Base-by-base conservation (phyloP, 1,284 basidiomycete genomes). In the Pseudozyma flocculosa region DNA sequence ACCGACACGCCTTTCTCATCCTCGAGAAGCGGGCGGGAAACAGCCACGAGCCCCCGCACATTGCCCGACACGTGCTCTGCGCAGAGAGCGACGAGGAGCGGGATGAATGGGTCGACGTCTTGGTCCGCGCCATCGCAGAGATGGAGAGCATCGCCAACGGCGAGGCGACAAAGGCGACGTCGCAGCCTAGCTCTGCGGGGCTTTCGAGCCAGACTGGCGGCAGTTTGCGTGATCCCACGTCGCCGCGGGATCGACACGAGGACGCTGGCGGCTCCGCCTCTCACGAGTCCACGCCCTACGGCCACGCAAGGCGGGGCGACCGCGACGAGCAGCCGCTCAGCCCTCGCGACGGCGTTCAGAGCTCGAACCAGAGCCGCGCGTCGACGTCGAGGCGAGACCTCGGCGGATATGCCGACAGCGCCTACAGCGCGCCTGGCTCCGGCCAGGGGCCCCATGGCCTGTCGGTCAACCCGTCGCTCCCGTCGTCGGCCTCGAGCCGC, bases 1-100 rank as follows among this genome's bases (percentile, higher is more conserved):
- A 94, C 69, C 85, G 92, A 23, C 94, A 98, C 74, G 94, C 94
- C 0, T 97, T 98, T 81, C 85, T 98, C 54, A 91, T 98, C 72
- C 90, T 97, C 58, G 92, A 96, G 79, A 84, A 85, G 19, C 87
- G 86, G 74, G 86, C 85, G 49, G 59, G 47, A 4, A 56, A 39
- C 42, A 43, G 53, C 38, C 54, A 56, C 15, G 62, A 65, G 41
- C 50, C 60, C 4, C 75, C 87, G 4, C 84, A 86, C 45, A 85
- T 85, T 61, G 84, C 88, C 45, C 84, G 90, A 21, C 94, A 97
- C 76, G 92, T 98, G 29, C 82, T 98, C 4, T 97, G 94, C 72
- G 94, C 94, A 0, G 91, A 95, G 79, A 96, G 89, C 75, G 94
- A 98, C 78, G 81, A 83, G 43, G 92, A 95, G 73, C 84, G 94